These are phyloP conservation scores for Bruguiera gymnorhiza DNA, from an alignment of 345 rosid genomes.

Conservation along the genomic window DNA sequence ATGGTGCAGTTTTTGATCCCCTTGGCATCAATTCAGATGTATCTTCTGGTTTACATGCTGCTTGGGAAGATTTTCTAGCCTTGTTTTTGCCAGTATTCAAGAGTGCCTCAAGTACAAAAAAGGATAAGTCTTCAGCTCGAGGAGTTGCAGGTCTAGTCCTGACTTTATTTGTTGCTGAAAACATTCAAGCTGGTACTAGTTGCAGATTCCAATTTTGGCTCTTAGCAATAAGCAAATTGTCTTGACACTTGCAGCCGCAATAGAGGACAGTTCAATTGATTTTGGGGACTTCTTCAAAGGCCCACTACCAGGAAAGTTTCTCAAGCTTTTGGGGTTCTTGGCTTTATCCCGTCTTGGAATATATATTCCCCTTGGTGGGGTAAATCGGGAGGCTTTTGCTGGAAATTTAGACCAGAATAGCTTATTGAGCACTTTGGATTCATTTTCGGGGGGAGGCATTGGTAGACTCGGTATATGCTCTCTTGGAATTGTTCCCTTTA, in stretches of 20 bases:
- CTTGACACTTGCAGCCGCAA: constrained; percentile 69
- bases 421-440: constrained; percentile 83
- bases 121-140: constrained; percentile 61
- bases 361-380: constrained; percentile 94
- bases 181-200: constrained; percentile 2
- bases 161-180: constrained; percentile 1
- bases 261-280: constrained; percentile 97
- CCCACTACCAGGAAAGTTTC: constrained; percentile 86
- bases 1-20: constrained; percentile 69
- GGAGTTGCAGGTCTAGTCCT: constrained; percentile 74
- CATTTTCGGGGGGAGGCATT: constrained; percentile 97
- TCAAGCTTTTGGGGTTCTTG: constrained; percentile 76
- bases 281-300: constrained; percentile 97
- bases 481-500: constrained; percentile 94
- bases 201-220: constrained; percentile 4
- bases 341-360: constrained; percentile 93
- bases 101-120: constrained; percentile 60
- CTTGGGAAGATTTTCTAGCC: constrained; percentile 56
- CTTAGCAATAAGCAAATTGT: constrained; percentile 17
- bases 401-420: constrained; percentile 95
- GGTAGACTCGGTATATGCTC: constrained; percentile 97
- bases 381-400: constrained; percentile 81
- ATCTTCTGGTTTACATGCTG: constrained; percentile 39
- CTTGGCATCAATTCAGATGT: constrained; percentile 63
- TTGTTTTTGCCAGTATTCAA: constrained; percentile 52